A percentile compares a stretch with the other conserved stretches of the same genome.
These are phyloP conservation scores for Backusella tuberculispora DNA, from an alignment of 192 early-diverging fungal genomes.

Conservation along the genomic window DNA sequence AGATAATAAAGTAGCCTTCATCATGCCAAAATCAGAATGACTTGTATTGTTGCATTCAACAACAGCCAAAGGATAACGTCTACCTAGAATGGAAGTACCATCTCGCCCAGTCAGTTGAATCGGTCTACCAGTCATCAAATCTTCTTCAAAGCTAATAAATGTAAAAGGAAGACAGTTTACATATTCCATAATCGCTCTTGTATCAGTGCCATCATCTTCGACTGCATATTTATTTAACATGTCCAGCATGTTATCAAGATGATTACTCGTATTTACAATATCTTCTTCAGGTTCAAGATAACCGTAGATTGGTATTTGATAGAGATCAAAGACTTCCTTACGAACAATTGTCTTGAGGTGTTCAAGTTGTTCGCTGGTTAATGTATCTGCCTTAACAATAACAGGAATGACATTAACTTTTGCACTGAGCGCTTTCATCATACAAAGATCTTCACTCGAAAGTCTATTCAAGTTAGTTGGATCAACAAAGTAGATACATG, in stretches of 20 bases:
- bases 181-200: conserved; percentile 32
- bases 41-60: conserved; percentile 86
- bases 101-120: not conserved
- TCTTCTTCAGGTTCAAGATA: conserved; percentile 32
- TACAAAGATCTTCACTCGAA: conserved; percentile 38
- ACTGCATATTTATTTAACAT: conserved; percentile 22
- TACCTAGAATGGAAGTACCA: conserved; percentile 65
- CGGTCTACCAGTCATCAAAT: conserved; percentile 48
- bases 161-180: conserved; percentile 75
- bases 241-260: conserved; percentile 1
- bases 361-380: conserved; percentile 71
- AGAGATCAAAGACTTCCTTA: conserved; percentile 68
- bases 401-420: conserved; percentile 84
- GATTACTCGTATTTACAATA: too few relatives aligned
- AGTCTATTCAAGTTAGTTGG: conserved; percentile 63
- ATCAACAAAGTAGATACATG: conserved; percentile 89
- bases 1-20: conserved; percentile 49
- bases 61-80: conserved; percentile 88
- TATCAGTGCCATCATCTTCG: conserved; percentile 28
- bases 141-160: conserved; percentile 89
- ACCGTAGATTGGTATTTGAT: conserved; percentile 78
- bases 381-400: conserved; percentile 80
- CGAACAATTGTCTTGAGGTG: conserved; percentile 73
- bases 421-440: conserved; percentile 73
- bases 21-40: conserved; percentile 84